Percentiles rank a stretch among this genome's conserved stretches.
Conservation (phyloP, 768 basidiomycete species). For the Pleurotus giganteus region DNA sequence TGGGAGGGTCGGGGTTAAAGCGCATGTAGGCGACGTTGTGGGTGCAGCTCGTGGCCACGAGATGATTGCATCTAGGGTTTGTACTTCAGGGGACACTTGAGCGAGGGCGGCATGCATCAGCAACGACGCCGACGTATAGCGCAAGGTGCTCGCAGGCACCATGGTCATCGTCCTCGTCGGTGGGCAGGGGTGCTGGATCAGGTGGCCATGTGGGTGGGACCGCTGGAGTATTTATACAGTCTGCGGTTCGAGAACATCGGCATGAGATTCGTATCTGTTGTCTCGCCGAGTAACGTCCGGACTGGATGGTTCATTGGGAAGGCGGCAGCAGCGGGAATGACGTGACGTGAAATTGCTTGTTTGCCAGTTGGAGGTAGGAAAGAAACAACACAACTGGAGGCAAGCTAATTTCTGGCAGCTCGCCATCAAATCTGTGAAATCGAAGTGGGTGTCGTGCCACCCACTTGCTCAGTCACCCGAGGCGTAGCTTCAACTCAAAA, state of each 20-base stretch:
- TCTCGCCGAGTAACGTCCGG: constrained; percentile 10
- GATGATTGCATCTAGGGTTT: constrained; percentile 39
- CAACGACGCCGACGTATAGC: constrained; percentile 13
- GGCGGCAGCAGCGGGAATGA: constrained; percentile 20
- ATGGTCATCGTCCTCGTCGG: constrained; percentile 10
- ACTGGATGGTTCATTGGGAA: neutral
- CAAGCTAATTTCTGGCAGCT: no score
- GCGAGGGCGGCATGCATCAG: constrained; percentile 56
- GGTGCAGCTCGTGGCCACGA: neutral
- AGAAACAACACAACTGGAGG: constrained; percentile 4
- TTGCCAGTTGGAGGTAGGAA: neutral
- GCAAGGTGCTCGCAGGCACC: neutral
- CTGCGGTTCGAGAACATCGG: constrained; percentile 11
- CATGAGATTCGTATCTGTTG: constrained; percentile 13
- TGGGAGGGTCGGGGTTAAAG: constrained; percentile 31
- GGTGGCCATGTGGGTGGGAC: neutral
- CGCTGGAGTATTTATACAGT: neutral
- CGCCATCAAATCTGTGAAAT: no score
- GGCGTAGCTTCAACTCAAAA: no score
- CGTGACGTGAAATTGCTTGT: constrained; percentile 34
- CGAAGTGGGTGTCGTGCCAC: no score
- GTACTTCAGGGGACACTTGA: constrained; percentile 42
- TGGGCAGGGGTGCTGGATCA: neutral
- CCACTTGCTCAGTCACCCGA: no score
- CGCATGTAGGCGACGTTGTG: neutral